Percentiles rank a stretch among this genome's conserved stretches.
Conservation (phyloP, 2,329 filamentous ascomycete species). For the Beauveria scarabaeidicola region DNA sequence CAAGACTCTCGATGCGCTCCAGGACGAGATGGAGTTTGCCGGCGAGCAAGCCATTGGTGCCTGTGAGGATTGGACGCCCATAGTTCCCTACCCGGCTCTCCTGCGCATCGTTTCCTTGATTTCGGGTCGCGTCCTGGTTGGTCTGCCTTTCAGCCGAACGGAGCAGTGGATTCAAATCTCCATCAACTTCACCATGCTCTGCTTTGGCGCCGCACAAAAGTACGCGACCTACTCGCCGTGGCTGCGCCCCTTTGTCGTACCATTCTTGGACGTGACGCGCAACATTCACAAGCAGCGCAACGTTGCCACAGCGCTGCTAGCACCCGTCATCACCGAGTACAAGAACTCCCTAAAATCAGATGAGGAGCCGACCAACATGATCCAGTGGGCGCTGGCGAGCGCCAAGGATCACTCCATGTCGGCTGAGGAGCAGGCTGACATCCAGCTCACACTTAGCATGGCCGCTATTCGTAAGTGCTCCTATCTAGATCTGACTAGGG, state of each 20-base stretch:
- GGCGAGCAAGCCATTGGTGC: too few species aligned
- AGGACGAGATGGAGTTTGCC: too few species aligned
- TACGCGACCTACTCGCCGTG: constrained; percentile 14
- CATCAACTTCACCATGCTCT: constrained; percentile 21
- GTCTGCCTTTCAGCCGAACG: too few species aligned
- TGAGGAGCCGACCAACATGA: too few species aligned
- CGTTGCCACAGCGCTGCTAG: constrained; percentile 16
- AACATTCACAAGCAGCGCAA: constrained; percentile 20
- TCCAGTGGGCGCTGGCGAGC: too few species aligned
- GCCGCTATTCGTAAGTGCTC: constrained; percentile 23
- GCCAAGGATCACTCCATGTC: constrained; percentile 11
- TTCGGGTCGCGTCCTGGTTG: too few species aligned
- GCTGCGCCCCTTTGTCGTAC: constrained; percentile 19
- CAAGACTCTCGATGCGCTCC: too few species aligned
- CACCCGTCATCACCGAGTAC: too few species aligned
- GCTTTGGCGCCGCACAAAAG: constrained; percentile 21
- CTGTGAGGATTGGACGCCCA: too few species aligned
- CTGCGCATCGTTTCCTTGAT: too few species aligned
- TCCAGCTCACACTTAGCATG: constrained; percentile 21
- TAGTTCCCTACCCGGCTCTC: too few species aligned
- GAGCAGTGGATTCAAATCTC: constrained; percentile 21
- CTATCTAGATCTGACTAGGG: constrained; percentile 13
- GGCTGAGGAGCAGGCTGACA: constrained; percentile 16
- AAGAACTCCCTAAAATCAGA: constrained; percentile 4
- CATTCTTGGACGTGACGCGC: constrained; percentile 19